Percentiles rank a stretch among this genome's conserved stretches.
phyloP scores from a whole-genome alignment of 305 asterid genomes.

The Plantago coronopus region DNA sequence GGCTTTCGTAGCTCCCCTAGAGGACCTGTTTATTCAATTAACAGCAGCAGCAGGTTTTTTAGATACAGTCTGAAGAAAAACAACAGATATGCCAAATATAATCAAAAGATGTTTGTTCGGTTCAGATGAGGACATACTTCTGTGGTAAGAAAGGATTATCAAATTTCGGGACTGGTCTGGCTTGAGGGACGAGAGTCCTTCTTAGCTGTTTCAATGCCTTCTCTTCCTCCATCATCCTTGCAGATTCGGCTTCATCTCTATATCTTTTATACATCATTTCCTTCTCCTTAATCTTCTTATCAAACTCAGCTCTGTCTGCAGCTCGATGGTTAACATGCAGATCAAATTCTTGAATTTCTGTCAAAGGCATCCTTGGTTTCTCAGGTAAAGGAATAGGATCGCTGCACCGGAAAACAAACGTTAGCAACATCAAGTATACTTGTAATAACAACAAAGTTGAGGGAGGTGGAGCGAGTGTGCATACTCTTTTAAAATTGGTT shows the following conservation, averaged over 20 bases:
- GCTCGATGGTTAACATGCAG: slow-evolving; percentile 69
- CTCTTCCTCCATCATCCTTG: slow-evolving; percentile 88
- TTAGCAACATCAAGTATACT: neutral
- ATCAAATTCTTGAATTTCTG: slow-evolving; percentile 79
- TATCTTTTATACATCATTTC: slow-evolving; percentile 73
- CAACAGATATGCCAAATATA: neutral
- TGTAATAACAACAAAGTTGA: neutral
- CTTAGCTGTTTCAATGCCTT: slow-evolving; percentile 80
- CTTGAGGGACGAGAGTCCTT: slow-evolving; percentile 76
- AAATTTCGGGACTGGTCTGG: slow-evolving; percentile 76
- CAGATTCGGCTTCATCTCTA: slow-evolving; percentile 86
- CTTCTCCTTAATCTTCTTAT: slow-evolving; percentile 89
- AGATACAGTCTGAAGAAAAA: neutral
- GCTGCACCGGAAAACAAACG: slow-evolving; percentile 32
- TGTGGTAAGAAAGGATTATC: slow-evolving; percentile 79
- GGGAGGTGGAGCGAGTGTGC: slow-evolving; percentile 17
- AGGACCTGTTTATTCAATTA: slow-evolving; percentile 43
- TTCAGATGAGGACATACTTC: slow-evolving; percentile 35
- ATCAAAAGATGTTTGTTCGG: neutral
- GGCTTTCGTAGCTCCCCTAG: slow-evolving; percentile 59
- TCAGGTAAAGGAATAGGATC: slow-evolving; percentile 92
- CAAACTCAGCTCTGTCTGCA: slow-evolving; percentile 77
- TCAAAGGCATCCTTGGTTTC: slow-evolving; percentile 62
- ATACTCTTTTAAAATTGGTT: slow-evolving; percentile 77
- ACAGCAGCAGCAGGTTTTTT: neutral